A percentile compares a stretch with the other conserved stretches of the same genome.
Conservation (phyloP, 257 asterid species). For the Fraxinus quadrangulata region DNA sequence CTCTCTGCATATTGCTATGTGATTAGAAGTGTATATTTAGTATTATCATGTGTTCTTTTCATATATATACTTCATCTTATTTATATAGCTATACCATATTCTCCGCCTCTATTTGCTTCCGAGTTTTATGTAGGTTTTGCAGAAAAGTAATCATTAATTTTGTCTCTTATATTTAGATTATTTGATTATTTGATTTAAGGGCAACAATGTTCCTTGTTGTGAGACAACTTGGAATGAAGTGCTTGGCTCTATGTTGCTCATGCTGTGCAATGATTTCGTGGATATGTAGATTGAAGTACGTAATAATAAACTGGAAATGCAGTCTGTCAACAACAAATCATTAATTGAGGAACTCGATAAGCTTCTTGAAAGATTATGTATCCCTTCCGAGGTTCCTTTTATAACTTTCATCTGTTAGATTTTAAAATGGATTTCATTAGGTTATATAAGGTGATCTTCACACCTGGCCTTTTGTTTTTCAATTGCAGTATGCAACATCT, state of each 20-base stretch:
- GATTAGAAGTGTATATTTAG: slow-evolving; percentile 14
- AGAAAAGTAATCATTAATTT: slow-evolving; percentile 6
- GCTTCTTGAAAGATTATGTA: slow-evolving; percentile 78
- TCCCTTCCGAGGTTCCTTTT: slow-evolving; percentile 79
- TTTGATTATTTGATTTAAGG: slow-evolving; percentile 3
- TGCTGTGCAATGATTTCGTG: slow-evolving; percentile 23
- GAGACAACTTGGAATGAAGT: slow-evolving; percentile 1
- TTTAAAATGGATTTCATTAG: neutral
- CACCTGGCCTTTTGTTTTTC: slow-evolving; percentile 5
- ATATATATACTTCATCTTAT: neutral
- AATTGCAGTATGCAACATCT: slow-evolving; percentile 69
- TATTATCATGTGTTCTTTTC: neutral
- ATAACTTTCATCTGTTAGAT: neutral
- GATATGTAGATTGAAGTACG: slow-evolving; percentile 83
- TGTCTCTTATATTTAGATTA: slow-evolving; percentile 20
- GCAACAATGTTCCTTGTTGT: neutral
- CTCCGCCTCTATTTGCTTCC: slow-evolving; percentile 13
- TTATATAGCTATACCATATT: slow-evolving; percentile 9
- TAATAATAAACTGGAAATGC: slow-evolving; percentile 97
- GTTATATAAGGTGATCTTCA: neutral
- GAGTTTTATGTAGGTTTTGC: neutral
- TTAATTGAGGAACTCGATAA: slow-evolving; percentile 91
- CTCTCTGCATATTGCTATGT: slow-evolving; percentile 23
- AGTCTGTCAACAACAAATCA: slow-evolving; percentile 83
- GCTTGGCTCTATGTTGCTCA: slow-evolving; percentile 23